A percentile compares a stretch with the other conserved stretches of the same genome.
Conservation (phyloP, 352 stramenopile species). For the Pythium apleroticum region DNA sequence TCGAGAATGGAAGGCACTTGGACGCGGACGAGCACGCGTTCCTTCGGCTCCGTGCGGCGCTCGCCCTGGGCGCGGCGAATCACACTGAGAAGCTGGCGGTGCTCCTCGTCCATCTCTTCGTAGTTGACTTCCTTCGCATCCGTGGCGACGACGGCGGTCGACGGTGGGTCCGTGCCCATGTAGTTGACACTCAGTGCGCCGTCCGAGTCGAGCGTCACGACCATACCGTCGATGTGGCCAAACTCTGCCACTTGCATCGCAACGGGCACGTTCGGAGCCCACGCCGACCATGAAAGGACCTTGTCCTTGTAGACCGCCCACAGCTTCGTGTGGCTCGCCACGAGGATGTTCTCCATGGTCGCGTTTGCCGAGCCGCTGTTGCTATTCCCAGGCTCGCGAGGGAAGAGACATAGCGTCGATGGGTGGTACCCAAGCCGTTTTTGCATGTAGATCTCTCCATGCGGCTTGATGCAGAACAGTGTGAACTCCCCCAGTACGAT, state of each 20-base stretch:
- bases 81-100: constrained; percentile 84
- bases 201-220: constrained; percentile 76
- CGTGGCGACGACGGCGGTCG: constrained; percentile 59
- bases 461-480: constrained; percentile 73
- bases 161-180: constrained; percentile 88
- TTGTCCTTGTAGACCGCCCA: constrained; percentile 82
- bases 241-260: constrained; percentile 68
- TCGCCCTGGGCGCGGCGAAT: constrained; percentile 79
- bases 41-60: constrained; percentile 61
- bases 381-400: constrained; percentile 23
- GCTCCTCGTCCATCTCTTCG: constrained; percentile 90
- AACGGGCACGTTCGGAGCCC: constrained; percentile 53
- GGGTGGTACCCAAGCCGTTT: constrained; percentile 78
- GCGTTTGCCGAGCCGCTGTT: constrained; percentile 22
- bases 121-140: constrained; percentile 89
- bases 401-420: constrained; percentile 60
- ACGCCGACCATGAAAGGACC: constrained; percentile 79
- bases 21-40: constrained; percentile 69
- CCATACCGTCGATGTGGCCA: constrained; percentile 72
- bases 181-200: constrained; percentile 83
- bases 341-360: constrained; percentile 68
- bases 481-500: constrained; percentile 81
- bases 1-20: constrained; percentile 78
- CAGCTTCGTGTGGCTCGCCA: constrained; percentile 72
- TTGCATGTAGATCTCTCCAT: constrained; percentile 77